Evolutionary conservation across 2,329 filamentous ascomycete genomes (phyloP).

Genomic region (Atkinsonella hypoxylon): DNA sequence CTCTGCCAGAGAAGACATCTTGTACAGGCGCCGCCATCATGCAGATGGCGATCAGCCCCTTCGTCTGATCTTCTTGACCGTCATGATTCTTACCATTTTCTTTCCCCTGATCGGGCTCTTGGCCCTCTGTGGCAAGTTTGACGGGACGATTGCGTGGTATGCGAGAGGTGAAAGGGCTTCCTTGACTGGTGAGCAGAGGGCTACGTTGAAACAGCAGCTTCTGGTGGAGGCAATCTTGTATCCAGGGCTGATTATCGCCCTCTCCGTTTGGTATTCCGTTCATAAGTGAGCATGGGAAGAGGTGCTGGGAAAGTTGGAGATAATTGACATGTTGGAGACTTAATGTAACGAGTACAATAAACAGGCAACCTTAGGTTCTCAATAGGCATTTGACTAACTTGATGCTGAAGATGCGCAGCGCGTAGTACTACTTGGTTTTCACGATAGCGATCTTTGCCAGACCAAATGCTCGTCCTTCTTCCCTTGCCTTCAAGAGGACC

Average conservation of each 20-base stretch:
- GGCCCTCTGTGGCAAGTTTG: constrained; percentile 31
- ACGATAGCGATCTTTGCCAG: too few species aligned
- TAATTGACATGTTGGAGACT: neutral
- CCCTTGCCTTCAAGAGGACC: too few species aligned
- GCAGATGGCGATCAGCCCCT: constrained; percentile 19
- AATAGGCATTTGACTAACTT: neutral
- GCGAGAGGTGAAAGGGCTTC: constrained; percentile 32
- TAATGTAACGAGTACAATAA: neutral
- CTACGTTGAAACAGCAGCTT: constrained; percentile 24
- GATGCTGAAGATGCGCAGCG: neutral
- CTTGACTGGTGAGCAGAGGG: constrained; percentile 22
- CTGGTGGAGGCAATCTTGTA: constrained; percentile 22
- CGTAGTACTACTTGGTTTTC: neutral
- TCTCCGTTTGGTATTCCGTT: constrained; percentile 21
- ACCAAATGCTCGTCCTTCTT: too few species aligned
- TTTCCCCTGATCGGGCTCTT: constrained; percentile 37
- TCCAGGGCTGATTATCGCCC: constrained; percentile 17
- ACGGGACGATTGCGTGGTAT: constrained; percentile 35
- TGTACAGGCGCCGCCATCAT: constrained; percentile 16
- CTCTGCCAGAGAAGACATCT: constrained; percentile 18
- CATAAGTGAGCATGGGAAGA: constrained; percentile 4
- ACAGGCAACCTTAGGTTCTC: neutral
- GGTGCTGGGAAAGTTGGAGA: neutral
- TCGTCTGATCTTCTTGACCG: constrained; percentile 24
- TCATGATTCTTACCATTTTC: constrained; percentile 25